phyloP scores from a whole-genome alignment of 1,284 basidiomycete genomes.

The Apiotrichum domesticum region DNA sequence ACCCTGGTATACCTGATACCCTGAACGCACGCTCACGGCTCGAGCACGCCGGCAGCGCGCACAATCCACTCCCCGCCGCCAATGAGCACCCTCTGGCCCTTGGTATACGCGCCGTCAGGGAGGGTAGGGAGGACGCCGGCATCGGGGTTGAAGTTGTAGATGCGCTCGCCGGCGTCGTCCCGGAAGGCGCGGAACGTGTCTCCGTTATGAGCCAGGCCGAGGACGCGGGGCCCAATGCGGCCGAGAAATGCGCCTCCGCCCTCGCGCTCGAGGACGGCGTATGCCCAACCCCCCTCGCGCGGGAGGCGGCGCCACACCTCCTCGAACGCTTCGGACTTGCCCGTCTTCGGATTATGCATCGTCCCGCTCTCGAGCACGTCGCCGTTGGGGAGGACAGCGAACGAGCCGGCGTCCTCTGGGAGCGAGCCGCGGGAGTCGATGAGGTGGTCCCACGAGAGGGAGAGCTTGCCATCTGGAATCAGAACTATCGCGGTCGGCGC shows the following conservation, averaged over 20 bases:
- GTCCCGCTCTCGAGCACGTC: slow-evolving; percentile 30
- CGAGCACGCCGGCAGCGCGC: no score
- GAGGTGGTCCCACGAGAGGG: slow-evolving; percentile 26
- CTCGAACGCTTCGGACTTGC: slow-evolving; percentile 22
- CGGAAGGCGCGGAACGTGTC: slow-evolving; percentile 7
- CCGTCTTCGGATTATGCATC: slow-evolving; percentile 32
- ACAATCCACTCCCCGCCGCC: no score
- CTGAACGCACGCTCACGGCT: no score
- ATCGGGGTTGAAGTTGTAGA: slow-evolving; percentile 4
- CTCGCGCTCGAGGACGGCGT: slow-evolving; percentile 17
- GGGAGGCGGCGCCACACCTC: slow-evolving; percentile 31
- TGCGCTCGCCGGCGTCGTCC: slow-evolving; percentile 4
- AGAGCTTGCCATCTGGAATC: slow-evolving; percentile 19
- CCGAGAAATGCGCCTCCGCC: slow-evolving; percentile 9
- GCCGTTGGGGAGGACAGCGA: slow-evolving; percentile 24
- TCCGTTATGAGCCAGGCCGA: slow-evolving; percentile 5
- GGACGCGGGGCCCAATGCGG: slow-evolving; percentile 6
- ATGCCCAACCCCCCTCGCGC: background rate
- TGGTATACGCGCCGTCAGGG: no score
- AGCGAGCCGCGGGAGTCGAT: slow-evolving; percentile 22
- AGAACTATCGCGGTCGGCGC: background rate
- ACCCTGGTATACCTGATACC: no score
- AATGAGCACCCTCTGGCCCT: no score
- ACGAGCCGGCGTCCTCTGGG: slow-evolving; percentile 28
- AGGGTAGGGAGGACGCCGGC: background rate